Evolutionary conservation across 352 stramenopile genomes (phyloP), one percentile per base, ranked within the genome.

Genomic region (Thraustochytrium striatum): DNA sequence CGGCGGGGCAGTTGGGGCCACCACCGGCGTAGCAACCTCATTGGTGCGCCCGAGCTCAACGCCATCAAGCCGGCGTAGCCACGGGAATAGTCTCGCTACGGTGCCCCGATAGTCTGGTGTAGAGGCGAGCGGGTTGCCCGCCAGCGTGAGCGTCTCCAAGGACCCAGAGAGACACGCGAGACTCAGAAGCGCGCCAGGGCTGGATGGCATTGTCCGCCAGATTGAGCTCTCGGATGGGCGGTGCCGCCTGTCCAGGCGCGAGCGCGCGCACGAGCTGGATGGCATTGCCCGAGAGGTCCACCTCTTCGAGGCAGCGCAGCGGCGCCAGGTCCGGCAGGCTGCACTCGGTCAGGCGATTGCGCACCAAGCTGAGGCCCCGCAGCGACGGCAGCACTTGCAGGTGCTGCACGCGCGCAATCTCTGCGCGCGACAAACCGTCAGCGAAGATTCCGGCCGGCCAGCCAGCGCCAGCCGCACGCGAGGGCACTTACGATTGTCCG

Each of bases 341-440:
- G n/a, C n/a, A n/a, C n/a, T n/a, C n/a, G n/a, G n/a, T n/a, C n/a
- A n/a, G n/a, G n/a, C n/a, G n/a, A n/a, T n/a, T n/a, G n/a, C n/a
- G n/a, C n/a, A n/a, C n/a, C n/a, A n/a, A n/a, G n/a, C n/a, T n/a
- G n/a, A n/a, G n/a, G 25, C 25, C 53, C 33, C 13, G 33, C 36
- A 70, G 38, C 33, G 59, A 38, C 3, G 59, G 59, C 59, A 70
- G 41, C 36, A 70, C 35, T n/a, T 70, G 35, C 25, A 70, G 35
- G 59, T 70, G 50, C 38, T 70, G 35, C 41, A 70, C 41, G 3
- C 50, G 35, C 13, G 59, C 21, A 16, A 70, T 70, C 44, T 69
- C 58, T 69, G 58, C 25, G 2, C n/a, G 11, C n/a, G 53, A 9
- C 11, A 13, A 61, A 9, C 32, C n/a, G n/a, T 36, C 28, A 36